Conservation (phyloP, 2,329 filamentous ascomycete genomes). For the Diaporthe batatas region DNA sequence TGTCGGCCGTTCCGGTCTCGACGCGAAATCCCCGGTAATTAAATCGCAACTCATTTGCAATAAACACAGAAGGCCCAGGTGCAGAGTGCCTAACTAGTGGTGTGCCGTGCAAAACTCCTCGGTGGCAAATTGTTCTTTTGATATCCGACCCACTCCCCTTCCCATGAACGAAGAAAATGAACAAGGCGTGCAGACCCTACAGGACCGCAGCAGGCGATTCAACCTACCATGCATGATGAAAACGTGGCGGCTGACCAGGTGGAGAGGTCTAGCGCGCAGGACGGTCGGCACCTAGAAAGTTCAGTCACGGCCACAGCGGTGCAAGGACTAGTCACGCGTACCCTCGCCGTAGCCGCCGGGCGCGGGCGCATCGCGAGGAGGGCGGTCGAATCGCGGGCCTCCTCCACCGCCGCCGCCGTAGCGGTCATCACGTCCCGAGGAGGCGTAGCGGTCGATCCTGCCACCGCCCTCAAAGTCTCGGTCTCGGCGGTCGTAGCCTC, state of each 20-base stretch:
- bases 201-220: slow-evolving; percentile 36
- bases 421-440: slow-evolving; percentile 46
- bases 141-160: slow-evolving; percentile 41
- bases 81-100: slow-evolving; percentile 43
- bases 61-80: slow-evolving; percentile 42
- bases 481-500: slow-evolving; percentile 53
- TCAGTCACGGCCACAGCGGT: slow-evolving; percentile 41
- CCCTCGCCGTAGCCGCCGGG: slow-evolving; percentile 49
- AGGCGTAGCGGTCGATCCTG: slow-evolving; percentile 55
- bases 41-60: slow-evolving; percentile 41
- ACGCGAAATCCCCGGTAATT: slow-evolving; percentile 39
- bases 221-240: slow-evolving; percentile 35
- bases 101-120: slow-evolving; percentile 41
- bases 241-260: too few relatives aligned
- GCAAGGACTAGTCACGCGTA: slow-evolving; percentile 39
- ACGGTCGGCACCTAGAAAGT: slow-evolving; percentile 41
- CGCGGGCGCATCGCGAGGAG: slow-evolving; percentile 48
- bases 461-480: slow-evolving; percentile 46
- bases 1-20: slow-evolving; percentile 39
- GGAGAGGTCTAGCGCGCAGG: slow-evolving; percentile 35
- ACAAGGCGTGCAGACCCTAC: slow-evolving; percentile 38
- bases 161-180: slow-evolving; percentile 41
- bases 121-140: slow-evolving; percentile 41
- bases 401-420: slow-evolving; percentile 41
- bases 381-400: slow-evolving; percentile 39